phyloP scores from a whole-genome alignment of 2,329 filamentous ascomycete genomes.

The Grosmannia penicillata region DNA sequence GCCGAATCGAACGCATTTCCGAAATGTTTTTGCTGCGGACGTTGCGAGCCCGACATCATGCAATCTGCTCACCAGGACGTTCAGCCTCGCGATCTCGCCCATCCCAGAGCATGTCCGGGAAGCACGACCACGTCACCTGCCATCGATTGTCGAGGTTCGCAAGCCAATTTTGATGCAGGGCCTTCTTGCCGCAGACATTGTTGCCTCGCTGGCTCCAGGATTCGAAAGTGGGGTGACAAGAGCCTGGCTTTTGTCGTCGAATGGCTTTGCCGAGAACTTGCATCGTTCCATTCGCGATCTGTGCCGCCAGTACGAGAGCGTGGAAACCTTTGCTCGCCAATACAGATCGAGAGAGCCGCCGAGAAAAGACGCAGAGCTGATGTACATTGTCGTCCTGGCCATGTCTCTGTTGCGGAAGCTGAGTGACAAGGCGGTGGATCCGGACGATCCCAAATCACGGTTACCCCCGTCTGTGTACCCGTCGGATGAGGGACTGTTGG shows the following conservation, averaged over 20 bases:
- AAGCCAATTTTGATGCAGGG: constrained; percentile 89
- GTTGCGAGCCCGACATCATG: constrained; percentile 47
- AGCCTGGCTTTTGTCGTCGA: constrained; percentile 68
- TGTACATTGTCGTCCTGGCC: constrained; percentile 53
- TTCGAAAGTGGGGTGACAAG: constrained; percentile 59
- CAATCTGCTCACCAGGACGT: constrained; percentile 74
- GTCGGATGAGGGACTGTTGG: constrained; percentile 50
- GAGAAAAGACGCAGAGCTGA: constrained; percentile 34
- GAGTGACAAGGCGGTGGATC: constrained; percentile 51
- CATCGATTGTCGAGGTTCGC: constrained; percentile 62
- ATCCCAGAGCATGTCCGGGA: constrained; percentile 50
- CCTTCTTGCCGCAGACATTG: constrained; percentile 75
- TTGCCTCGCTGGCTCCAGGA: constrained; percentile 52
- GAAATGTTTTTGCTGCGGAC: constrained; percentile 65
- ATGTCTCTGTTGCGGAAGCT: constrained; percentile 53
- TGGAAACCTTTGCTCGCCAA: constrained; percentile 11
- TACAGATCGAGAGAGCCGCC: constrained; percentile 17
- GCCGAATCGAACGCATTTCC: constrained; percentile 77
- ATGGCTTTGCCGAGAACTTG: constrained; percentile 71
- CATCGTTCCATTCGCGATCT: constrained; percentile 62
- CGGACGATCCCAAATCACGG: constrained; percentile 29
- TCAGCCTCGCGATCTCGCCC: constrained; percentile 73
- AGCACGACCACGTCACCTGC: constrained; percentile 40
- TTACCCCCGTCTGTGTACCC: constrained; percentile 50
- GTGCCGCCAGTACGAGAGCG: constrained; percentile 41